Conservation (phyloP, 163 green algal genomes). For the Coccomyxa subellipsoidea region DNA sequence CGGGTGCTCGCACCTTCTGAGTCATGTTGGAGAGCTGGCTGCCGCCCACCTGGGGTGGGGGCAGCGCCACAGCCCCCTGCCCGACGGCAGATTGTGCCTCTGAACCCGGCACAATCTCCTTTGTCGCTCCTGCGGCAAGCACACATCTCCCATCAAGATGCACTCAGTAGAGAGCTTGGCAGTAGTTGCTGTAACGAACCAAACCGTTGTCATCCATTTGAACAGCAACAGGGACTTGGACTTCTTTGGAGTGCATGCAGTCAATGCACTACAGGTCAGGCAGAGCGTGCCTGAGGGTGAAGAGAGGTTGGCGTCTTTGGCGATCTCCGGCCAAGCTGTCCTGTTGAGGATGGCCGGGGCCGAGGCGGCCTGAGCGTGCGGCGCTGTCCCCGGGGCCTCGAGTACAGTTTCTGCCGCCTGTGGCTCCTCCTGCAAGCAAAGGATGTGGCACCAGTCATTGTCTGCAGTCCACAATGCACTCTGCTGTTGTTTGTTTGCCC, state of each 20-base stretch:
- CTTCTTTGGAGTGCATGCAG: not conserved
- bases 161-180: not conserved
- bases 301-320: not conserved
- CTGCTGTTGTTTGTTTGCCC: not conserved
- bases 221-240: no score
- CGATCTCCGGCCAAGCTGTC: not conserved
- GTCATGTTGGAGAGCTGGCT: not conserved
- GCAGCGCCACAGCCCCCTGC: not conserved
- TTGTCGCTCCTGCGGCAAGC: not conserved
- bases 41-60: not conserved
- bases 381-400: not conserved
- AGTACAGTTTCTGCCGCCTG: not conserved
- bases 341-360: not conserved
- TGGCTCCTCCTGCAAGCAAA: not conserved
- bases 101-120: not conserved
- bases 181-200: not conserved
- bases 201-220: not conserved
- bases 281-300: not conserved
- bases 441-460: not conserved
- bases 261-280: not conserved
- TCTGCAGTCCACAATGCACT: no score
- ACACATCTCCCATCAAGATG: not conserved
- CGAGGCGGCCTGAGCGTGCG: not conserved
- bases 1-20: not conserved
- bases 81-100: not conserved